Evolutionary conservation across 805 yeast species (phyloP), one percentile per base, ranked within the genome.

Genomic region (Metschnikowia cubensis): DNA sequence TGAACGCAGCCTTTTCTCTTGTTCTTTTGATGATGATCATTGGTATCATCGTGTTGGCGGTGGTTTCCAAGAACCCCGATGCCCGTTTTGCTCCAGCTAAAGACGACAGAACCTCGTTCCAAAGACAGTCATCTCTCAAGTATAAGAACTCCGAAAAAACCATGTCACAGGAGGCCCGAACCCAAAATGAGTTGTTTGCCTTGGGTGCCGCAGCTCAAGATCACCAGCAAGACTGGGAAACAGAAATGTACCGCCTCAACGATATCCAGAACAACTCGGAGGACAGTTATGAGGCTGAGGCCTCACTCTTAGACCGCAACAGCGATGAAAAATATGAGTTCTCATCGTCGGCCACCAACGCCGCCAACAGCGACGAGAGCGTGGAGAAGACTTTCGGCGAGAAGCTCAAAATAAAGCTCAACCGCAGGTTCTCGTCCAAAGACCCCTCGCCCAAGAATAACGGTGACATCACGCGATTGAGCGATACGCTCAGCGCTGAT

Each of bases 51-150:
- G 65, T 69, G n/a, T 69, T 83, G 59, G 82, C 87, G 7, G 53
- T 87, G 1, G 74, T 84, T 57, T 83, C 91, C 33, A 88, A 85
- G 73, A 89, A 89, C 65, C 97, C 96, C 25, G 96, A 89, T 68
- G 83, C 90, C 10, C 80, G 94, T 66, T 87, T 87, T 65, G 88
- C 87, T 46, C 94, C 95, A 11, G 95, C 96, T 10, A 84, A 76
- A 60, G 97, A 91, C 69, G 97, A 91, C 67, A 83, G 97, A 79
- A 83, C 89, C 20, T 89, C 96, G 8, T 91, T 91, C 82, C 94
- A 86, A 63, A 68, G 75, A 60, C 66, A 64, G 61, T 60, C 71
- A 3, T 67, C 73, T 3, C 47, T 69, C 33, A 69, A 67, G 51
- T 57, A 56, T 51, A 84, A 82, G 61, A 50, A 40, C 18, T 45